Evolutionary conservation across 768 basidiomycete species (phyloP).

Genomic region (Pisolithus albus): DNA sequence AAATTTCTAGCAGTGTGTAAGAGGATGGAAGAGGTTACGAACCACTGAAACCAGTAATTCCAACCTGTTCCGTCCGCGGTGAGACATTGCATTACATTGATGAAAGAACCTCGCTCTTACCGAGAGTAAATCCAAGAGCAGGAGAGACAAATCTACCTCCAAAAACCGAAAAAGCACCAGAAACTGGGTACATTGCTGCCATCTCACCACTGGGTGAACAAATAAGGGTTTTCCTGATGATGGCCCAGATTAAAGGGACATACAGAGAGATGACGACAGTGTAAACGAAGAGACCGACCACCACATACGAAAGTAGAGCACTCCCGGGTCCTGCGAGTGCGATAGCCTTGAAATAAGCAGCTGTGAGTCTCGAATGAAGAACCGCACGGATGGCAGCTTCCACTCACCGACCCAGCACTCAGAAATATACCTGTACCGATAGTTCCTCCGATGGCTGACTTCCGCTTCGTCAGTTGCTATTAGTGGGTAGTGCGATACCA

Average conservation of each 20-base stretch:
- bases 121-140: constrained; percentile 53
- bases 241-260: constrained; percentile 6
- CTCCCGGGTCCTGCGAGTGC: constrained; percentile 54
- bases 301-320: constrained; percentile 52
- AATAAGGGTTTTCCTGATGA: background rate
- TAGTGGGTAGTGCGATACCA: background rate
- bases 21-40: constrained; percentile 8
- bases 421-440: constrained; percentile 59
- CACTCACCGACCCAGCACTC: constrained; percentile 47
- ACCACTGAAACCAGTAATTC: constrained; percentile 54
- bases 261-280: constrained; percentile 54
- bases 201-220: constrained; percentile 49
- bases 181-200: constrained; percentile 57
- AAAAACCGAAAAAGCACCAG: constrained; percentile 54
- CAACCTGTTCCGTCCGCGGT: constrained; percentile 31
- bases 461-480: background rate
- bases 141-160: constrained; percentile 54
- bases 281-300: constrained; percentile 55
- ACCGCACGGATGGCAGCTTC: background rate
- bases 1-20: constrained; percentile 12
- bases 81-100: background rate
- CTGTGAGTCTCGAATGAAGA: background rate
- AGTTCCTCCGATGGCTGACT: constrained; percentile 46
- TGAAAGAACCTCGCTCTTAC: constrained; percentile 16
- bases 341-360: constrained; percentile 33